Conservation (phyloP, 495 filamentous ascomycete species). For the Pyronema omphalodes region DNA sequence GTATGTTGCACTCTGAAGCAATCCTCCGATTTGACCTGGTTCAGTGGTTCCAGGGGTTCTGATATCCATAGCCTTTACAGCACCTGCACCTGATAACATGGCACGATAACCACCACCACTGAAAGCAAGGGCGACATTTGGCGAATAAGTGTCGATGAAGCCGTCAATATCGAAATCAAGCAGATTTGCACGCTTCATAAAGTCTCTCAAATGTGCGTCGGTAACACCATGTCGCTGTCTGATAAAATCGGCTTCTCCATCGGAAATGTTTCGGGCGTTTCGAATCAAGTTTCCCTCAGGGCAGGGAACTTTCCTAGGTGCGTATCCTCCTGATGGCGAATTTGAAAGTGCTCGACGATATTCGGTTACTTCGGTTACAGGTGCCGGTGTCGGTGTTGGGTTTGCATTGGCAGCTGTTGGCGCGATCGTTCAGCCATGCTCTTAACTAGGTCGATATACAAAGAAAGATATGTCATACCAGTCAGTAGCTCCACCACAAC, state of each 20-base stretch:
- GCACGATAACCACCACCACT: slow-evolving; percentile 70
- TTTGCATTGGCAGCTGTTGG: not conserved
- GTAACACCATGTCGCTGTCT: slow-evolving; percentile 37
- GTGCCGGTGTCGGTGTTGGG: not conserved
- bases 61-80: slow-evolving; percentile 65
- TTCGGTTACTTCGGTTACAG: not conserved
- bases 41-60: slow-evolving; percentile 46
- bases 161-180: slow-evolving; percentile 50
- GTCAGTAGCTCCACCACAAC: not conserved
- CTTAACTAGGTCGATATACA: not conserved
- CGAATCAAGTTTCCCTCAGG: slow-evolving; percentile 33
- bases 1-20: slow-evolving; percentile 75
- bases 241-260: slow-evolving; percentile 11
- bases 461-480: not conserved
- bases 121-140: slow-evolving; percentile 46
- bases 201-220: slow-evolving; percentile 47
- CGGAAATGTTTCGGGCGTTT: slow-evolving; percentile 13
- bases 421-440: not conserved
- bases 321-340: slow-evolving; percentile 37
- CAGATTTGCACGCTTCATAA: slow-evolving; percentile 56
- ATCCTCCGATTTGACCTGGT: slow-evolving; percentile 57
- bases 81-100: slow-evolving; percentile 74
- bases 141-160: slow-evolving; percentile 47
- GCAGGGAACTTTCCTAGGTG: slow-evolving; percentile 35
- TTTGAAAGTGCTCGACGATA: slow-evolving; percentile 32